Evolutionary conservation across 805 yeast genomes (phyloP), one percentile per base, ranked within the genome.

Genomic region (Monosporozyma siamensis): DNA sequence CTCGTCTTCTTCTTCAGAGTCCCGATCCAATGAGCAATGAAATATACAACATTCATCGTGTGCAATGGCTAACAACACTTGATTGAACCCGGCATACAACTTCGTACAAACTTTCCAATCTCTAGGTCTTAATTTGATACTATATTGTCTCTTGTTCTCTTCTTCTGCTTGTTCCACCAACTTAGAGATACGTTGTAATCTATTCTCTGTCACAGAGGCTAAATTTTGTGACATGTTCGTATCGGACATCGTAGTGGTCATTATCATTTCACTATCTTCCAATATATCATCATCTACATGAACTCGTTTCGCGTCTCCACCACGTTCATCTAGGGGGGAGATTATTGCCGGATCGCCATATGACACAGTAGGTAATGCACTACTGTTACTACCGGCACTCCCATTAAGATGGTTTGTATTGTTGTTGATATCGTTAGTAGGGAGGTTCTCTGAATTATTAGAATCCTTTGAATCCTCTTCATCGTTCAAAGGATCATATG

Each of bases 61-160:
- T 7, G 78, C 68, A 21, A 84, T 65, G 26, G 80, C 71, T 34
- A 84, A 56, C 7, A 80, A 71, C 39, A 80, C 74, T 6, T 77
- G 75, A 44, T 76, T 75, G 54, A 86, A 78, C 2, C 73, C 65
- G 23, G 77, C 78, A 39, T 80, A 76, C 29, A 83, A 67, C 53
- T 67, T 73, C 4, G 78, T 67, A 1, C 85, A 83, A 46, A 77
- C 63, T 51, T 70, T 77, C 90, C 90, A 83, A 56, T 82, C 86
- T 51, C 67, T 74, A 20, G 77, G 62, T 50, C 69, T 70, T 23
- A 83, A 74, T 22, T 69, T 62, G 2, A 82, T 70, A 31, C 69
- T 75, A 43, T 67, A 53, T 5, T 46, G 44, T 2, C 40, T 40
- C 2, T 50, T 45, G 36, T 39, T 48, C 11, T 46, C 55, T 38